These are phyloP conservation scores for Ustulina deusta DNA, from an alignment of 2,329 filamentous ascomycete species.

Conservation along the genomic window DNA sequence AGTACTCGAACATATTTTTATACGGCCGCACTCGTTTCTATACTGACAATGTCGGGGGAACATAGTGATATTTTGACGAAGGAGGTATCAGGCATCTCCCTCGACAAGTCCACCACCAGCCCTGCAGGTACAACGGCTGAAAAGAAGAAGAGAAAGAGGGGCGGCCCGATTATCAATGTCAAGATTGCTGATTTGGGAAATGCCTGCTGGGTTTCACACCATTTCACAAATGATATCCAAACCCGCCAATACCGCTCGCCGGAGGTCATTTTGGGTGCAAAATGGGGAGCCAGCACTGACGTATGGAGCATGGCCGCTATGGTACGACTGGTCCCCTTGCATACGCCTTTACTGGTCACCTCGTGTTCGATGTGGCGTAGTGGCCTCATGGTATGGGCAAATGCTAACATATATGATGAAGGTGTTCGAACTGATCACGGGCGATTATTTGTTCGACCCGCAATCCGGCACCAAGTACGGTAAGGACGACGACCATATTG, in stretches of 20 bases:
- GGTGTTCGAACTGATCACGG: constrained; percentile 98
- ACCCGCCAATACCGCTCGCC: constrained; percentile 97
- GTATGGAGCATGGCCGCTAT: constrained; percentile 99
- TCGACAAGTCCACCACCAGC: constrained; percentile 74
- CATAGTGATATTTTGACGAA: constrained; percentile 86
- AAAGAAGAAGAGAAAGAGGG: constrained; percentile 73
- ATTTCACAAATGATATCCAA: constrained; percentile 99
- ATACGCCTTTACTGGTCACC: neutral
- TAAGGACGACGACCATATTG: constrained; percentile 99
- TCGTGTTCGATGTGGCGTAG: neutral
- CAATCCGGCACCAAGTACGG: constrained; percentile 99
- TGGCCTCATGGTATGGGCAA: neutral
- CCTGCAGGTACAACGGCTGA: constrained; percentile 61
- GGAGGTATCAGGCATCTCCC: constrained; percentile 93
- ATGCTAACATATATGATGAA: constrained; percentile 53
- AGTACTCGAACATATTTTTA: constrained; percentile 54
- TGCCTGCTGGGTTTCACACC: constrained; percentile 98
- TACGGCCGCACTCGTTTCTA: neutral
- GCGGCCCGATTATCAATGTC: constrained; percentile 82
- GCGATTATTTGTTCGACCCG: constrained; percentile 97
- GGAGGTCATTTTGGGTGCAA: constrained; percentile 94
- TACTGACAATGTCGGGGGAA: constrained; percentile 24
- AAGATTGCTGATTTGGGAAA: constrained; percentile 99
- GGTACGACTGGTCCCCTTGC: constrained; percentile 68
- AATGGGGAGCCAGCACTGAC: constrained; percentile 99